phyloP scores from a whole-genome alignment of 495 filamentous ascomycete genomes.

The Massariosphaeria phaeospora region DNA sequence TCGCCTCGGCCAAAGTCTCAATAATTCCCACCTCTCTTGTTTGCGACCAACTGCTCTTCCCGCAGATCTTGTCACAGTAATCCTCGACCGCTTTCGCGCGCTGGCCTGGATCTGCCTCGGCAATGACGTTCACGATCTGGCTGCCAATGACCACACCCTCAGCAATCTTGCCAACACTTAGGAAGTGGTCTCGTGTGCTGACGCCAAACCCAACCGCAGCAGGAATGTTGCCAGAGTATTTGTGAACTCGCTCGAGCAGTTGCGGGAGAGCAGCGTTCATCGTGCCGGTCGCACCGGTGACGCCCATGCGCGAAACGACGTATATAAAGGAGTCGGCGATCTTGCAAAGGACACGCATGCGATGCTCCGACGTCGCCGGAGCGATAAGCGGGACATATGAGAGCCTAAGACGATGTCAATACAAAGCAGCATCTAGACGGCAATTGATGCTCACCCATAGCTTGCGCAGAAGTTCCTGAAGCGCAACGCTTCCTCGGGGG shows the following conservation, averaged over 20 bases:
- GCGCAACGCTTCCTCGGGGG: slow-evolving; percentile 90
- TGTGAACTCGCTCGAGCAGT: slow-evolving; percentile 79
- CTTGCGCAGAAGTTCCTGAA: slow-evolving; percentile 81
- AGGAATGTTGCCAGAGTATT: slow-evolving; percentile 83
- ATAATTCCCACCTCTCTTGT: slow-evolving; percentile 60
- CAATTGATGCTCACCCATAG: slow-evolving; percentile 8
- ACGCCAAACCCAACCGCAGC: slow-evolving; percentile 93
- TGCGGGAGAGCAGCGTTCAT: slow-evolving; percentile 75
- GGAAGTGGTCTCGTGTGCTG: slow-evolving; percentile 90
- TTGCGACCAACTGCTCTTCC: slow-evolving; percentile 38
- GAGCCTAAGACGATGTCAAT: slow-evolving; percentile 47
- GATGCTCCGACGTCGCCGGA: slow-evolving; percentile 81
- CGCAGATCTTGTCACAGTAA: slow-evolving; percentile 77
- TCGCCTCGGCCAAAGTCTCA: slow-evolving; percentile 54
- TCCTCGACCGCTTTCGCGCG: slow-evolving; percentile 72
- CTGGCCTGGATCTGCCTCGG: slow-evolving; percentile 63
- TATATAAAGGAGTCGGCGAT: slow-evolving; percentile 99
- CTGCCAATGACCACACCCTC: slow-evolving; percentile 98
- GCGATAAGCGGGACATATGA: slow-evolving; percentile 96
- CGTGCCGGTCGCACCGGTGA: slow-evolving; percentile 82
- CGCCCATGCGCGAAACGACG: slow-evolving; percentile 95
- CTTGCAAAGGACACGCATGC: slow-evolving; percentile 92
- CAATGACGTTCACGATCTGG: slow-evolving; percentile 79
- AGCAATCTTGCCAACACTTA: slow-evolving; percentile 72
- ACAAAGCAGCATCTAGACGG: not conserved